Percentiles rank a stretch among this genome's conserved stretches.
phyloP scores from a whole-genome alignment of 768 basidiomycete species.

The Russula virescens region DNA sequence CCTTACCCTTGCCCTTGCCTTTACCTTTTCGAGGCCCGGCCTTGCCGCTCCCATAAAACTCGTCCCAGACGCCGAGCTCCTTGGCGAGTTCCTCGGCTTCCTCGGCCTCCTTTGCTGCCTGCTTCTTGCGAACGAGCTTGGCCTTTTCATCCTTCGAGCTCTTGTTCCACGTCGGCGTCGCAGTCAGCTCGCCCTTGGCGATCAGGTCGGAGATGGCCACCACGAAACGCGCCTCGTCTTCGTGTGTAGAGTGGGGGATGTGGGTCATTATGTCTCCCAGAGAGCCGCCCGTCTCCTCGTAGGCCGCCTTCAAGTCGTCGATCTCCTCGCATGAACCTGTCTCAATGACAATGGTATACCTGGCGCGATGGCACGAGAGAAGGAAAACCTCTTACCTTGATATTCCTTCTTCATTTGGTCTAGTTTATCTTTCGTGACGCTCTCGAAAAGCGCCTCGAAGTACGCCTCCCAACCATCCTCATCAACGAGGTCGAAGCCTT shows the following conservation, averaged over 20 bases:
- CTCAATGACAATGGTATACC: neutral
- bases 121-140: constrained; percentile 64
- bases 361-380: neutral
- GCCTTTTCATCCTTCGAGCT: constrained; percentile 77
- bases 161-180: constrained; percentile 57
- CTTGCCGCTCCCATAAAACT: constrained; percentile 80
- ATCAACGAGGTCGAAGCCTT: constrained; percentile 61
- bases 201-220: constrained; percentile 62
- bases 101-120: constrained; percentile 68
- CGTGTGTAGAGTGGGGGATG: constrained; percentile 78
- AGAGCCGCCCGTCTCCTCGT: constrained; percentile 62
- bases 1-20: constrained; percentile 29
- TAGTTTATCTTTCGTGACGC: constrained; percentile 77
- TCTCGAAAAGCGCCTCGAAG: constrained; percentile 85
- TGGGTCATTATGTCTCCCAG: constrained; percentile 76
- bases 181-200: constrained; percentile 48
- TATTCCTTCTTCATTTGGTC: constrained; percentile 94
- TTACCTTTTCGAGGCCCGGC: constrained; percentile 51
- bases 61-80: constrained; percentile 91
- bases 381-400: constrained; percentile 53
- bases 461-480: constrained; percentile 95
- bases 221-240: constrained; percentile 85
- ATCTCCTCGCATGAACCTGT: constrained; percentile 83
- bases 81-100: constrained; percentile 83
- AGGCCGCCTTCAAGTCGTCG: constrained; percentile 72